A percentile compares a stretch with the other conserved stretches of the same genome.
Conservation (phyloP, 148 eudicot species). For the Tetragonia tetragonoides region DNA sequence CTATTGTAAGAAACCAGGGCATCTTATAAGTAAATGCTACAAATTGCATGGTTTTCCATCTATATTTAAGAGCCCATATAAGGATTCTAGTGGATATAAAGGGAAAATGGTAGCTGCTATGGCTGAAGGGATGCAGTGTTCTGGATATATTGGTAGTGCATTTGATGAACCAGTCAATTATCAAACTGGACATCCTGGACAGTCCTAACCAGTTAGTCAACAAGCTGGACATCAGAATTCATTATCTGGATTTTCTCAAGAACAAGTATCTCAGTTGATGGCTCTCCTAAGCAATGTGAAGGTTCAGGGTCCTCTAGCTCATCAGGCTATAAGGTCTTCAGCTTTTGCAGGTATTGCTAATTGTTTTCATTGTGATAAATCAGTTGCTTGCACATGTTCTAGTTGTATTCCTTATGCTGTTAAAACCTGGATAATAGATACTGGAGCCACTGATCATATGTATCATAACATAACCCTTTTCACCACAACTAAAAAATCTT, state of each 20-base stretch:
- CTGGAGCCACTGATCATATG: neutral
- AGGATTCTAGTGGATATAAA: neutral
- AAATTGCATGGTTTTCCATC: neutral
- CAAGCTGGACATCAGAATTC: neutral
- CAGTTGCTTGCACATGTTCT: neutral
- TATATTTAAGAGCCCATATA: neutral
- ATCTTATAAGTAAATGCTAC: too few relatives aligned
- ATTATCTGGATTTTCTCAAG: too few relatives aligned
- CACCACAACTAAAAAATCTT: neutral
- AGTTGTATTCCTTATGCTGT: neutral
- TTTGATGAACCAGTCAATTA: neutral
- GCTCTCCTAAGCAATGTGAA: neutral
- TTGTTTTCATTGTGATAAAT: neutral
- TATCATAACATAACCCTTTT: neutral
- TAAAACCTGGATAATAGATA: neutral
- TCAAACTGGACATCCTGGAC: too few relatives aligned
- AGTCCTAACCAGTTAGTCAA: too few relatives aligned
- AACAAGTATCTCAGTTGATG: neutral
- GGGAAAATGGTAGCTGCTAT: neutral
- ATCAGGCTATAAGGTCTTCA: neutral
- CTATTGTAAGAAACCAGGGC: neutral
- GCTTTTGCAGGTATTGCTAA: neutral
- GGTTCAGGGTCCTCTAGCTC: neutral
- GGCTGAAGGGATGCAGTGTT: too few relatives aligned
- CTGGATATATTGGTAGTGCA: neutral